Percentiles rank a stretch among this genome's conserved stretches.
Evolutionary conservation across 768 basidiomycete species (phyloP).

Genomic region (Boletus rex-veris): DNA sequence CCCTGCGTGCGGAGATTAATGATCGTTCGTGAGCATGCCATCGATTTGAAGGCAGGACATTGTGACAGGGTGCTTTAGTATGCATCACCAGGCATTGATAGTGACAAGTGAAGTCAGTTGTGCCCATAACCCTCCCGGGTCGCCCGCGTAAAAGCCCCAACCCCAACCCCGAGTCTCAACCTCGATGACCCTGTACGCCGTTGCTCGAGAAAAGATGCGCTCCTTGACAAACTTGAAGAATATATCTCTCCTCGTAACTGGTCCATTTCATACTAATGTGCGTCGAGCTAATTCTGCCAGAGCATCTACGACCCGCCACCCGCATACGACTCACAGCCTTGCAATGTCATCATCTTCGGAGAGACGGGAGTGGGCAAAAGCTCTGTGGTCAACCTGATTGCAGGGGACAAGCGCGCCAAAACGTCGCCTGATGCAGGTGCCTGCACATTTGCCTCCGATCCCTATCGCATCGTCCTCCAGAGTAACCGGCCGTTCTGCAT

Average conservation of each 20-base stretch:
- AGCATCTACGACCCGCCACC: slow-evolving; percentile 8
- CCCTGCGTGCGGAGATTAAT: slow-evolving; percentile 12
- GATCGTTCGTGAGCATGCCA: background rate
- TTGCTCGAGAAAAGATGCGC: slow-evolving; percentile 7
- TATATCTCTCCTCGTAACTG: slow-evolving; percentile 10
- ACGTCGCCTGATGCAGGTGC: slow-evolving; percentile 33
- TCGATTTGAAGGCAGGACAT: background rate
- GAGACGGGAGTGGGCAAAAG: slow-evolving; percentile 36
- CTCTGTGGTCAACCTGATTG: slow-evolving; percentile 40
- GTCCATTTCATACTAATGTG: background rate
- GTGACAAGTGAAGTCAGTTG: slow-evolving; percentile 1
- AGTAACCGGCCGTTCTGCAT: slow-evolving; percentile 17
- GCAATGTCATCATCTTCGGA: slow-evolving; percentile 28
- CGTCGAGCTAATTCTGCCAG: background rate
- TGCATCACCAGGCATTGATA: slow-evolving; percentile 8
- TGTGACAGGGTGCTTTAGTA: background rate
- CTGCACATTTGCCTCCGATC: slow-evolving; percentile 33
- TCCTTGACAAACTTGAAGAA: background rate
- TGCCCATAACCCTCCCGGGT: slow-evolving; percentile 13
- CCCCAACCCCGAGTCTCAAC: background rate
- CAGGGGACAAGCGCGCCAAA: slow-evolving; percentile 21
- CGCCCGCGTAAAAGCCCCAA: background rate
- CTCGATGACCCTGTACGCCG: slow-evolving; percentile 2
- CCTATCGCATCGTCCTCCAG: slow-evolving; percentile 22
- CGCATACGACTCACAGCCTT: slow-evolving; percentile 12